Evolutionary conservation across 768 basidiomycete species (phyloP).

Genomic region (Lepiota venenata): DNA sequence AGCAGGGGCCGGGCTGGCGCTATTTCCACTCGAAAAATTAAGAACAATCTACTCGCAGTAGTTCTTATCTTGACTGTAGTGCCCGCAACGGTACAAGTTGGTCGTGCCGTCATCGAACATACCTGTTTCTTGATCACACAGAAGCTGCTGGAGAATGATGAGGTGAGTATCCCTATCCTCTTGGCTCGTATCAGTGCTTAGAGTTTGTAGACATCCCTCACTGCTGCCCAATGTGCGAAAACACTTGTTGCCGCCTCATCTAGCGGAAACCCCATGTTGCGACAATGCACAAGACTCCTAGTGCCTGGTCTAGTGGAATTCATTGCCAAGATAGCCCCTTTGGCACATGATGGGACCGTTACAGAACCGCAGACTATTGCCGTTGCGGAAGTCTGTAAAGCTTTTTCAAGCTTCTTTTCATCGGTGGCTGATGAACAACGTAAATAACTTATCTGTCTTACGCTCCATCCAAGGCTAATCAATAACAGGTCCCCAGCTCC

Average conservation of each 20-base stretch:
- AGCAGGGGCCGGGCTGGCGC: conserved; percentile 75
- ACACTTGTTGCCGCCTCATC: conserved; percentile 75
- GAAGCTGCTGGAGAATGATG: conserved; percentile 64
- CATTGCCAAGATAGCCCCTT: conserved; percentile 64
- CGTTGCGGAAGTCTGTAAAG: conserved; percentile 79
- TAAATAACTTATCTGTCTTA: conserved; percentile 33
- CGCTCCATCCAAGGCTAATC: not conserved
- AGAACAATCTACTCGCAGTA: conserved; percentile 83
- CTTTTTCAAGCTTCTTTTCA: conserved; percentile 62
- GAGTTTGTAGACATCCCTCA: conserved; percentile 60
- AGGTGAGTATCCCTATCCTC: conserved; percentile 40
- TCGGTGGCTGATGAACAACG: conserved; percentile 58
- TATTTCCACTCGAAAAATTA: conserved; percentile 78
- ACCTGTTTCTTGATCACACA: conserved; percentile 82
- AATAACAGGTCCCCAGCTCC: conserved; percentile 54
- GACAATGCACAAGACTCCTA: conserved; percentile 67
- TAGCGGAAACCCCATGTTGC: conserved; percentile 61
- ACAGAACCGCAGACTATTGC: conserved; percentile 57
- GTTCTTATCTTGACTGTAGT: conserved; percentile 84
- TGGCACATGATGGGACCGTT: conserved; percentile 53
- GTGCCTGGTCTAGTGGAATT: conserved; percentile 83
- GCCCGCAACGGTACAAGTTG: conserved; percentile 62
- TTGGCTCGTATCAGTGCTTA: not conserved
- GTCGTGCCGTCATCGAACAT: conserved; percentile 76
- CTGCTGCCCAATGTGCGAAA: conserved; percentile 87